These are phyloP conservation scores for Boletus holoroseus DNA, from an alignment of 1,284 basidiomycete genomes.

Conservation along the genomic window DNA sequence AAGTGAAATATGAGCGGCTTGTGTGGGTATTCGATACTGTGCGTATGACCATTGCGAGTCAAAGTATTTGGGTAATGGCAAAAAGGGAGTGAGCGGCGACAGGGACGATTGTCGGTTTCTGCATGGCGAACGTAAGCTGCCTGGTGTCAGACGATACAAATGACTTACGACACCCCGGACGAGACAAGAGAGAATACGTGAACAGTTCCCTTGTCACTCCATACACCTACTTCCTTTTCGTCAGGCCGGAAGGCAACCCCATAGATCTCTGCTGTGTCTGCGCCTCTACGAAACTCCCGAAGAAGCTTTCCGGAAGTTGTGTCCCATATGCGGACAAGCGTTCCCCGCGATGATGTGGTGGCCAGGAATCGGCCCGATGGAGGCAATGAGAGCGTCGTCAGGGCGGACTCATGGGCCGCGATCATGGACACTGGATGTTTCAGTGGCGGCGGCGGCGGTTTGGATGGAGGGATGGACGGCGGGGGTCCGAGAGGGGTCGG, in stretches of 20 bases:
- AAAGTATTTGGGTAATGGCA: slow-evolving; percentile 89
- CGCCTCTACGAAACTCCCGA: slow-evolving; percentile 80
- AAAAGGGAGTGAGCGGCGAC: slow-evolving; percentile 67
- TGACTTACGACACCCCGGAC: slow-evolving; percentile 59
- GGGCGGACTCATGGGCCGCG: slow-evolving; percentile 75
- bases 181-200: slow-evolving; percentile 78
- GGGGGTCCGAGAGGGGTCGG: slow-evolving; percentile 29
- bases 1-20: slow-evolving; percentile 73
- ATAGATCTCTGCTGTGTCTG: slow-evolving; percentile 90
- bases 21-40: slow-evolving; percentile 83
- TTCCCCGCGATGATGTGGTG: slow-evolving; percentile 82
- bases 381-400: slow-evolving; percentile 75
- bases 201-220: slow-evolving; percentile 96
- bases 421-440: slow-evolving; percentile 78
- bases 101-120: slow-evolving; percentile 80
- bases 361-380: slow-evolving; percentile 77
- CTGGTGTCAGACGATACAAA: slow-evolving; percentile 1
- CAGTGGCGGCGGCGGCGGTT: slow-evolving; percentile 48
- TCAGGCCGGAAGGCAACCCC: slow-evolving; percentile 77
- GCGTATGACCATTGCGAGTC: slow-evolving; percentile 92
- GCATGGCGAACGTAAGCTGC: slow-evolving; percentile 13
- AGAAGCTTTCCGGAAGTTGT: slow-evolving; percentile 68
- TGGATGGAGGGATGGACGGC: slow-evolving; percentile 37
- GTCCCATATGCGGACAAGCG: slow-evolving; percentile 88
- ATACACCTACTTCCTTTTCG: slow-evolving; percentile 77